Conservation (phyloP, 2,329 filamentous ascomycete genomes). For the Diaporthe citri region DNA sequence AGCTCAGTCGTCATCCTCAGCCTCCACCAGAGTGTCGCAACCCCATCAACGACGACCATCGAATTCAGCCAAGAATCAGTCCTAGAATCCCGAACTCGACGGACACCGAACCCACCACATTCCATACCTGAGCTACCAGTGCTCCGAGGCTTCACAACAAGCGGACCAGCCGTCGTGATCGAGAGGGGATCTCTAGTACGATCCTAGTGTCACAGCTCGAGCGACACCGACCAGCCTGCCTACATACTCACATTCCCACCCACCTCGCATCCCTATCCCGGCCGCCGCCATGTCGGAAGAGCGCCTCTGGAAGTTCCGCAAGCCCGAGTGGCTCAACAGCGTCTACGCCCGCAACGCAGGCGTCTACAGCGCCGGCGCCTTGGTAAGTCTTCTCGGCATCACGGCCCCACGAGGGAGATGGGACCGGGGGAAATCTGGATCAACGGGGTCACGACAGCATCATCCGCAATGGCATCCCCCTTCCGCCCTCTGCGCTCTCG, state of each 20-base stretch:
- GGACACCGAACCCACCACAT: not conserved
- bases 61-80: not conserved
- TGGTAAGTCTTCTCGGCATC: conserved; percentile 61
- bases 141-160: not conserved
- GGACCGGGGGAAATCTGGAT: too few species aligned
- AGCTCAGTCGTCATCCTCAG: conserved; percentile 41
- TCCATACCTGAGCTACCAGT: not conserved
- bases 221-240: not conserved
- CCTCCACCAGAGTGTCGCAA: conserved; percentile 8
- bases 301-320: conserved; percentile 75
- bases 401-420: not conserved
- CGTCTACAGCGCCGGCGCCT: conserved; percentile 71
- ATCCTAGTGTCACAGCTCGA: conserved; percentile 1
- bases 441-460: not conserved
- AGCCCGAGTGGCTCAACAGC: conserved; percentile 76
- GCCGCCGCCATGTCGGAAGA: conserved; percentile 71
- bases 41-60: conserved; percentile 22
- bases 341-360: conserved; percentile 73
- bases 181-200: not conserved
- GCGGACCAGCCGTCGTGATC: not conserved
- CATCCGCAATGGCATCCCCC: not conserved
- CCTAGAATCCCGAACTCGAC: not conserved
- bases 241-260: not conserved
- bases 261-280: not conserved
- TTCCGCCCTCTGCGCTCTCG: too few species aligned